Evolutionary conservation across 768 basidiomycete species (phyloP).

Genomic region (Suillus lakei): DNA sequence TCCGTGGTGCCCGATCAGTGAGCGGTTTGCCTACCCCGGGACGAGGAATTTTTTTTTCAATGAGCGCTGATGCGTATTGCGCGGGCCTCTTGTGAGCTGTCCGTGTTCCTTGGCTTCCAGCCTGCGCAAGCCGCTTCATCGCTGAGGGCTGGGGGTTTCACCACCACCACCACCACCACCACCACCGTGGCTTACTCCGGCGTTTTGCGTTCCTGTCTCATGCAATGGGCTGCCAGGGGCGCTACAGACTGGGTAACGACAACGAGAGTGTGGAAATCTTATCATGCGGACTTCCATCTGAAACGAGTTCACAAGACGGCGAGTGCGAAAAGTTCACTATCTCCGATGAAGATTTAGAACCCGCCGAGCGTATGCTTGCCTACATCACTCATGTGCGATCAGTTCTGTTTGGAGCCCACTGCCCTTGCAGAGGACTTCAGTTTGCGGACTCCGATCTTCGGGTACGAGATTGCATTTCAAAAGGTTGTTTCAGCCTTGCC

Average conservation of each 20-base stretch:
- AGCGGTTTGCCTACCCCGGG: neutral
- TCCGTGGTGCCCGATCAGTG: neutral
- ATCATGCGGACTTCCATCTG: neutral
- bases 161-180: neutral
- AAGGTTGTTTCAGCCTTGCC: neutral
- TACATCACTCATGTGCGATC: neutral
- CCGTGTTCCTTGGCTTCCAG: too few relatives aligned
- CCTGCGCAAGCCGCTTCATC: neutral
- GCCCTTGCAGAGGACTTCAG: neutral
- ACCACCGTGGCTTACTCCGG: neutral
- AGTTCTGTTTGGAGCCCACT: neutral
- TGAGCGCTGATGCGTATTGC: neutral
- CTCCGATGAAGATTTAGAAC: neutral
- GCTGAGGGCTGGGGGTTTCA: neutral
- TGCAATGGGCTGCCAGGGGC: neutral
- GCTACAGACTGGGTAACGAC: too few relatives aligned
- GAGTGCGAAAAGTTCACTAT: neutral
- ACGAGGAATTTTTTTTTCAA: neutral
- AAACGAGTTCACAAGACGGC: neutral
- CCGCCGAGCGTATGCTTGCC: neutral
- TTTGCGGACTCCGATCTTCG: neutral
- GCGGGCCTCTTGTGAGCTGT: neutral
- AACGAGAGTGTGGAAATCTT: neutral
- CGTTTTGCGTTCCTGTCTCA: neutral
- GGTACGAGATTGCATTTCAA: neutral